Conservation (phyloP, 306 rosid genomes). For the Corylus heterophylla region DNA sequence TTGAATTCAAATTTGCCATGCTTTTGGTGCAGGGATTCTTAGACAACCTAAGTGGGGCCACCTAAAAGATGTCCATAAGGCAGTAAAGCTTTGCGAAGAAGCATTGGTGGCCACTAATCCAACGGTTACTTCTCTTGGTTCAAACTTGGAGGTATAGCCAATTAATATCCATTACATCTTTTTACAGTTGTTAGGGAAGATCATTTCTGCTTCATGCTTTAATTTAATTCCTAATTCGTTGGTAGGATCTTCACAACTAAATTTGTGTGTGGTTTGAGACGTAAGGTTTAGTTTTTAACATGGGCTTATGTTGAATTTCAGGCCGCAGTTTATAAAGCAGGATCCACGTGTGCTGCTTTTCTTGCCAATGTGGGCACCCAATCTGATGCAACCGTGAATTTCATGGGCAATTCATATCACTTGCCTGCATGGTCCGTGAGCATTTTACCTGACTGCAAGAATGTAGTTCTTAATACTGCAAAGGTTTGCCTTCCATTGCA, state of each 20-base stretch:
- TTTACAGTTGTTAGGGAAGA: constrained; percentile 7
- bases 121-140: constrained; percentile 59
- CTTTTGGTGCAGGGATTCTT: constrained; percentile 60
- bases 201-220: not conserved
- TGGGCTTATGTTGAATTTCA: constrained; percentile 32
- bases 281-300: not conserved
- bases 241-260: not conserved
- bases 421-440: constrained; percentile 99
- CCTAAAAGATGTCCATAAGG: constrained; percentile 82
- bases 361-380: constrained; percentile 68
- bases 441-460: constrained; percentile 97
- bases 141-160: constrained; percentile 67
- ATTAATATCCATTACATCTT: not conserved
- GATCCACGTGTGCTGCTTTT: constrained; percentile 71
- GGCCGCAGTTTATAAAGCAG: constrained; percentile 81
- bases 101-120: constrained; percentile 84
- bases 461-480: constrained; percentile 84
- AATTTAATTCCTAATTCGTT: not conserved
- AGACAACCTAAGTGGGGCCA: constrained; percentile 99
- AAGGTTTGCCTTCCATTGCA: constrained; percentile 58
- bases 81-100: constrained; percentile 81
- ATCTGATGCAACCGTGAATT: constrained; percentile 67
- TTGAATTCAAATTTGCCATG: constrained; percentile 16
- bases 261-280: constrained; percentile 11
- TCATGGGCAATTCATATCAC: constrained; percentile 70